Evolutionary conservation across 441 rosid species (phyloP).

Genomic region (Hypseocharis bilobata): DNA sequence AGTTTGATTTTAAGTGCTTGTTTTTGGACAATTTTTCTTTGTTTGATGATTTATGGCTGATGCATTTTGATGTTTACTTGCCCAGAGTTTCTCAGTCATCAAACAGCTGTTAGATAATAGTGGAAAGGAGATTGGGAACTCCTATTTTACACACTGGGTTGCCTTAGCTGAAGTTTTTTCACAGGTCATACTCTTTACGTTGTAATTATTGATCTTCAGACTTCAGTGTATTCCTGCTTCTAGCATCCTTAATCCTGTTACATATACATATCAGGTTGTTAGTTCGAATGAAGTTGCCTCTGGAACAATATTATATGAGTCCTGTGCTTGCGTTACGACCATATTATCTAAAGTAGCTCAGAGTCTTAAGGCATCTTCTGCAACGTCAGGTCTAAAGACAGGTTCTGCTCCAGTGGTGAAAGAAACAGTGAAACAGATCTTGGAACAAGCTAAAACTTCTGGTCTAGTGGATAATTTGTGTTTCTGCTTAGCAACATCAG

Average conservation of each 20-base stretch:
- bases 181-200: slow-evolving; percentile 44
- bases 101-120: slow-evolving; percentile 46
- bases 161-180: slow-evolving; percentile 61
- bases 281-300: slow-evolving; percentile 53
- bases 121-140: slow-evolving; percentile 37
- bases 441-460: slow-evolving; percentile 69
- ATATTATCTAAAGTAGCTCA: slow-evolving; percentile 53
- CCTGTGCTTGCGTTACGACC: slow-evolving; percentile 54
- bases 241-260: slow-evolving; percentile 20
- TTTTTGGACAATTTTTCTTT: background rate
- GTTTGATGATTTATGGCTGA: slow-evolving; percentile 2
- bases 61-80: slow-evolving; percentile 10
- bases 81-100: slow-evolving; percentile 67
- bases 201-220: slow-evolving; percentile 10
- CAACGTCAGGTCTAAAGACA: slow-evolving; percentile 33
- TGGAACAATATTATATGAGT: slow-evolving; percentile 61
- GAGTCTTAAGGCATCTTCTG: slow-evolving; percentile 39
- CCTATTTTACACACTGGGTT: slow-evolving; percentile 81
- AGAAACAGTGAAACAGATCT: slow-evolving; percentile 48
- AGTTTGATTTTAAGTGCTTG: background rate
- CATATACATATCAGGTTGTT: slow-evolving; percentile 42
- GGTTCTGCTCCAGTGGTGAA: slow-evolving; percentile 33
- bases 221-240: slow-evolving; percentile 13
- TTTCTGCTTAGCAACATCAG: slow-evolving; percentile 68
- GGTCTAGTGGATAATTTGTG: slow-evolving; percentile 71